Evolutionary conservation across 2,329 filamentous ascomycete genomes (phyloP).

Genomic region (Hymenoscyphus scutula): DNA sequence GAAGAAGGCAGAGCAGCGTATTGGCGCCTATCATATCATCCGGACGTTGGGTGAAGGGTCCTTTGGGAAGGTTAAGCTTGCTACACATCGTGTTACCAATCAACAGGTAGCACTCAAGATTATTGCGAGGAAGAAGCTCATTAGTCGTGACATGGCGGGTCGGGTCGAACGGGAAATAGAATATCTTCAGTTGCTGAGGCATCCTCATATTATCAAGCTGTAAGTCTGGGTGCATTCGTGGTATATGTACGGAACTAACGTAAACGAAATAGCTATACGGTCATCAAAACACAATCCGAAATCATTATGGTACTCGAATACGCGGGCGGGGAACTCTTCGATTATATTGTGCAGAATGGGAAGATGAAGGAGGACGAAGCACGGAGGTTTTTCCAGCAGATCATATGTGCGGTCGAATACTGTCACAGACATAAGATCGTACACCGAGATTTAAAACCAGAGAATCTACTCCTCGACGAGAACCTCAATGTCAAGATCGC

Average conservation of each 20-base stretch:
- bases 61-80: slow-evolving; percentile 98
- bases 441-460: slow-evolving; percentile 93
- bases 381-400: slow-evolving; percentile 98
- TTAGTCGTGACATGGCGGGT: slow-evolving; percentile 96
- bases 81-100: slow-evolving; percentile 84
- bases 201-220: slow-evolving; percentile 99
- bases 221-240: slow-evolving; percentile 46
- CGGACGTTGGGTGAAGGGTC: slow-evolving; percentile 93
- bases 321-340: slow-evolving; percentile 92
- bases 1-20: slow-evolving; percentile 71
- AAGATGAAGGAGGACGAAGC: slow-evolving; percentile 88
- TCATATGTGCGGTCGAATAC: slow-evolving; percentile 97
- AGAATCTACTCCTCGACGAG: slow-evolving; percentile 92
- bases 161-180: slow-evolving; percentile 97
- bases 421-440: slow-evolving; percentile 99
- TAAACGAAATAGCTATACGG: slow-evolving; percentile 67
- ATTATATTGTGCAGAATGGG: slow-evolving; percentile 95
- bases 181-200: slow-evolving; percentile 90
- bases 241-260: slow-evolving; percentile 27
- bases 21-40: slow-evolving; percentile 88
- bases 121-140: slow-evolving; percentile 91
- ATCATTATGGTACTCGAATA: slow-evolving; percentile 99
- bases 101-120: slow-evolving; percentile 98
- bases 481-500: slow-evolving; percentile 98
- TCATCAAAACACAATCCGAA: slow-evolving; percentile 90